Evolutionary conservation across 768 basidiomycete genomes (phyloP).

Genomic region (Calocybe cyanea): DNA sequence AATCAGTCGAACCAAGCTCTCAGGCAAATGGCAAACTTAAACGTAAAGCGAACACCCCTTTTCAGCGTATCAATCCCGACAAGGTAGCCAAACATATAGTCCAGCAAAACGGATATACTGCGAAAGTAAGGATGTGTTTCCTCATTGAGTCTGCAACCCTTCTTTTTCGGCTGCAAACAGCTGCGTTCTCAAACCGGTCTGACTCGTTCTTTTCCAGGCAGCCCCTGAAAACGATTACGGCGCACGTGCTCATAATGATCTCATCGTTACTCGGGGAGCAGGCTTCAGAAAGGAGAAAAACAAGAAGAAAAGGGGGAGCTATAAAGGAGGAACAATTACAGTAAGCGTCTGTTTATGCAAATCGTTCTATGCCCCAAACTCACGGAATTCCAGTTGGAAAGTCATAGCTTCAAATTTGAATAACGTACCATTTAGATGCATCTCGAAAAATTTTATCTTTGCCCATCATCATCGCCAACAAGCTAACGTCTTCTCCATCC

Average conservation of each 20-base stretch:
- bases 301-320: constrained; percentile 97
- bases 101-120: constrained; percentile 75
- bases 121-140: constrained; percentile 47
- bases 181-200: no score
- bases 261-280: constrained; percentile 90
- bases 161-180: constrained; percentile 4
- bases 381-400: constrained; percentile 52
- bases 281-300: constrained; percentile 99
- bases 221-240: constrained; percentile 82
- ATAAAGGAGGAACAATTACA: constrained; percentile 93
- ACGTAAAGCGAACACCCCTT: constrained; percentile 58
- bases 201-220: constrained; percentile 37
- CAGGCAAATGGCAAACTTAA: constrained; percentile 26
- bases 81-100: constrained; percentile 37
- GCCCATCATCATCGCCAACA: not conserved
- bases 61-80: constrained; percentile 74
- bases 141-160: not conserved
- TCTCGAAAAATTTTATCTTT: constrained; percentile 3
- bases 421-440: constrained; percentile 5
- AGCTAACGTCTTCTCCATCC: not conserved
- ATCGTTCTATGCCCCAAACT: constrained; percentile 4
- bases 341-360: constrained; percentile 39
- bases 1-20: constrained; percentile 10
- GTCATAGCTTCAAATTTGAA: constrained; percentile 84
- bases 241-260: constrained; percentile 74